Percentiles rank a stretch among this genome's conserved stretches.
Evolutionary conservation across 2,329 filamentous ascomycete species (phyloP).

Genomic region (Colletotrichum euphorbiae): DNA sequence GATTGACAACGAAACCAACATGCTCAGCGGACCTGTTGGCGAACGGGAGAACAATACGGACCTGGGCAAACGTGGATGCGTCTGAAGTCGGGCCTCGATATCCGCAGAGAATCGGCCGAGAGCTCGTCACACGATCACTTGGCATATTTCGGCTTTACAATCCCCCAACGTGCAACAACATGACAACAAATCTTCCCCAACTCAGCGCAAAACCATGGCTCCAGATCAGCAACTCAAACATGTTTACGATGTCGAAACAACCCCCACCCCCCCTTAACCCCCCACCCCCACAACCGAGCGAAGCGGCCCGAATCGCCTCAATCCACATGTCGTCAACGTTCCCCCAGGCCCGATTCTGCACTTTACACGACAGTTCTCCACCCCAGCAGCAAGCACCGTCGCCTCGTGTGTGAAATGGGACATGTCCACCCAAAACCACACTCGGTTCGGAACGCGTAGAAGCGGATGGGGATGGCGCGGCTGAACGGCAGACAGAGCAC

Average conservation of each 20-base stretch:
- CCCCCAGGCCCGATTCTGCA: slow-evolving; percentile 51
- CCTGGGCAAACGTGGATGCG: too few relatives aligned
- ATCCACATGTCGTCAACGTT: slow-evolving; percentile 55
- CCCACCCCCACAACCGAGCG: slow-evolving; percentile 9
- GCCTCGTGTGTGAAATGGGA: slow-evolving; percentile 25
- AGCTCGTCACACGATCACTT: neutral
- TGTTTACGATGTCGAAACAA: slow-evolving; percentile 15
- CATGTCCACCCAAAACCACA: slow-evolving; percentile 4
- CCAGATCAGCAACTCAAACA: neutral
- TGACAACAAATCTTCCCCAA: neutral
- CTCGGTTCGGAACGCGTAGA: slow-evolving; percentile 26
- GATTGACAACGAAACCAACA: too few relatives aligned
- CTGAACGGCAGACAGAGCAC: neutral
- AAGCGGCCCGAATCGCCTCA: slow-evolving; percentile 44
- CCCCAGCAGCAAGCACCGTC: slow-evolving; percentile 39
- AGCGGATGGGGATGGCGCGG: neutral
- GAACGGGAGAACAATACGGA: too few relatives aligned
- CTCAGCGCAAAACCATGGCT: neutral
- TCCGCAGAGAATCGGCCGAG: neutral
- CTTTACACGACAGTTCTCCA: slow-evolving; percentile 52
- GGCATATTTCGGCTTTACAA: neutral
- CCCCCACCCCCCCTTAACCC: neutral
- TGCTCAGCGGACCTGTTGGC: too few relatives aligned
- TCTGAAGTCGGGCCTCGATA: too few relatives aligned
- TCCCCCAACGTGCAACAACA: neutral